A percentile compares a stretch with the other conserved stretches of the same genome.
These are phyloP conservation scores for Epichloe brachyelytri DNA, from an alignment of 2,329 filamentous ascomycete species.

Conservation along the genomic window DNA sequence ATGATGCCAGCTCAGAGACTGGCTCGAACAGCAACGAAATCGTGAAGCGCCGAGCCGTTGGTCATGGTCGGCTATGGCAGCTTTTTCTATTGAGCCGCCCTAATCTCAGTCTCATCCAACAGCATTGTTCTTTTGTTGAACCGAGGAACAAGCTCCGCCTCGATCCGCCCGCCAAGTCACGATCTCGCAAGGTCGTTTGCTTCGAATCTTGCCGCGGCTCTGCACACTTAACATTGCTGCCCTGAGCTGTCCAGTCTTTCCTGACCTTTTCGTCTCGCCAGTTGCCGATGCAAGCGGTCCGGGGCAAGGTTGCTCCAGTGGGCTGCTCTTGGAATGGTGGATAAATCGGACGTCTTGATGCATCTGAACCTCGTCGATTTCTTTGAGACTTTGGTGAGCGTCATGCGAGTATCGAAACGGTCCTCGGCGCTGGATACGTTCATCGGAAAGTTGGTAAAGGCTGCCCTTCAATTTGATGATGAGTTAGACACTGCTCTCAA, in stretches of 20 bases:
- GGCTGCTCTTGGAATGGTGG: slow-evolving; percentile 38
- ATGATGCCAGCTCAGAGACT: background rate
- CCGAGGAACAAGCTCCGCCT: slow-evolving; percentile 8
- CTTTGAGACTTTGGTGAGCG: slow-evolving; percentile 35
- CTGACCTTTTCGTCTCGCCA: slow-evolving; percentile 19
- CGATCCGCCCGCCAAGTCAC: slow-evolving; percentile 27
- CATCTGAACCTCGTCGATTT: slow-evolving; percentile 39
- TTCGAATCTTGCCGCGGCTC: slow-evolving; percentile 38
- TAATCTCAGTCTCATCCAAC: slow-evolving; percentile 32
- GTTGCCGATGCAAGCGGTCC: slow-evolving; percentile 9
- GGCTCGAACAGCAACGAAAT: slow-evolving; percentile 22
- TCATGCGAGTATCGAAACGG: slow-evolving; percentile 30
- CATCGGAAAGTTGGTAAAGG: slow-evolving; percentile 26
- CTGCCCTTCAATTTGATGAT: slow-evolving; percentile 27
- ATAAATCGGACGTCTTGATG: slow-evolving; percentile 35
- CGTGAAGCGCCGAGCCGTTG: slow-evolving; percentile 26
- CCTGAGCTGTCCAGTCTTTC: slow-evolving; percentile 24
- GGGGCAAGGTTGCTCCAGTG: slow-evolving; percentile 33
- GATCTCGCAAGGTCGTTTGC: slow-evolving; percentile 39
- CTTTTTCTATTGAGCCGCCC: slow-evolving; percentile 34
- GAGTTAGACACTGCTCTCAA: slow-evolving; percentile 25
- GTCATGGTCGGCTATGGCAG: slow-evolving; percentile 41
- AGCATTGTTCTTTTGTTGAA: slow-evolving; percentile 22
- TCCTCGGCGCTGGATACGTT: slow-evolving; percentile 22
- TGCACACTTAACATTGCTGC: slow-evolving; percentile 31